Evolutionary conservation across 805 yeast genomes (phyloP).

Genomic region (Yamadazyma phyllophila): DNA sequence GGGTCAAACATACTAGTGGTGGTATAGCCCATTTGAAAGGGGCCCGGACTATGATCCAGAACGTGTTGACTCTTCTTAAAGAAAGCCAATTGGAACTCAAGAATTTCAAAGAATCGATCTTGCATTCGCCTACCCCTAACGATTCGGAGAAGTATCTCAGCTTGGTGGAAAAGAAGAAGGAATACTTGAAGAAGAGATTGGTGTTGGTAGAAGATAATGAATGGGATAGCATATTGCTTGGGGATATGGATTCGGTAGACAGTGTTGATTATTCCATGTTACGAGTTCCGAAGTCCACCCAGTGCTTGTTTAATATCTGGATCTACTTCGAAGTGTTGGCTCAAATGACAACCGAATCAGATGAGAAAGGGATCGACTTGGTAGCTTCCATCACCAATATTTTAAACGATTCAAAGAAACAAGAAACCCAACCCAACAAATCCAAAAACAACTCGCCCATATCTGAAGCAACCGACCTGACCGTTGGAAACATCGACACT

Average conservation of each 20-base stretch:
- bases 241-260: constrained; percentile 8
- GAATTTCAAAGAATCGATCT: constrained; percentile 12
- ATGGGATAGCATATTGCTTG: constrained; percentile 27
- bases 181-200: constrained; percentile 20
- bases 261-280: constrained; percentile 10
- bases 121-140: constrained; percentile 8
- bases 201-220: constrained; percentile 32
- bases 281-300: constrained; percentile 42
- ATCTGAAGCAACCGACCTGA: constrained; percentile 28
- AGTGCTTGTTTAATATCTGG: constrained; percentile 62
- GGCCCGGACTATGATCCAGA: constrained; percentile 58
- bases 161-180: constrained; percentile 6
- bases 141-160: constrained; percentile 11
- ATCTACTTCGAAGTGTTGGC: constrained; percentile 66
- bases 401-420: constrained; percentile 18
- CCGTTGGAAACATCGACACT: constrained; percentile 9
- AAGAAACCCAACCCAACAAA: constrained; percentile 4
- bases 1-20: constrained; percentile 66
- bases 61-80: constrained; percentile 34
- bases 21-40: constrained; percentile 71
- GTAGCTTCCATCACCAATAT: constrained; percentile 40
- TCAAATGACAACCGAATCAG: constrained; percentile 57
- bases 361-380: constrained; percentile 42
- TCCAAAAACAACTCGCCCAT: constrained; percentile 14
- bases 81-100: constrained; percentile 20